phyloP scores from a whole-genome alignment of 192 early-diverging fungal genomes.

The Piromyces finnis region DNA sequence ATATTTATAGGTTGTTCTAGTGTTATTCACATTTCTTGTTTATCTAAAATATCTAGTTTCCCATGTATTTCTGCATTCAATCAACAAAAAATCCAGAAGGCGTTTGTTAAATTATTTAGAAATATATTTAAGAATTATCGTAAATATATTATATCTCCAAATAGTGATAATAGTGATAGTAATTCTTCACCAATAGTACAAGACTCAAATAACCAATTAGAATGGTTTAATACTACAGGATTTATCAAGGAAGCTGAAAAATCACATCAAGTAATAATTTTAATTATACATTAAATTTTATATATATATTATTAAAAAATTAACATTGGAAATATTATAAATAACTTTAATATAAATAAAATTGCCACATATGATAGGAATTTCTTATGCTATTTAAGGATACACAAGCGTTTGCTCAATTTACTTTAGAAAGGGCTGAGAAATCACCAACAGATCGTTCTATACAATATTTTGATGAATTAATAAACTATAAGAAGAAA shows the following conservation, averaged over 20 bases:
- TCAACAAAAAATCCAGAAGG: not conserved
- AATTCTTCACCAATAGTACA: not conserved
- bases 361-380: no score
- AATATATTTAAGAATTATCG: not conserved
- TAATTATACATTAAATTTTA: not conserved
- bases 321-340: no score
- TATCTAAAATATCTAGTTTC: not conserved
- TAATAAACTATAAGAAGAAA: not conserved
- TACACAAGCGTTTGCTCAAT: not conserved
- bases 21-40: not conserved
- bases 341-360: no score
- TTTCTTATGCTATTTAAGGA: not conserved
- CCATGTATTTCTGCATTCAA: not conserved
- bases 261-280: not conserved
- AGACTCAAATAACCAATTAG: not conserved
- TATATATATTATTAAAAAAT: no score
- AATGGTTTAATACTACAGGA: not conserved
- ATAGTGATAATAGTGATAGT: not conserved
- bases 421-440: not conserved
- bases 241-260: not conserved
- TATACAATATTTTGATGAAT: not conserved
- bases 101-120: not conserved
- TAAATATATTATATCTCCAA: not conserved
- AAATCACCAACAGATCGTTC: not conserved
- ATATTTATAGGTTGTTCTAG: not conserved